These are phyloP conservation scores for Castanea sativa DNA, from an alignment of 306 rosid species.

Conservation along the genomic window DNA sequence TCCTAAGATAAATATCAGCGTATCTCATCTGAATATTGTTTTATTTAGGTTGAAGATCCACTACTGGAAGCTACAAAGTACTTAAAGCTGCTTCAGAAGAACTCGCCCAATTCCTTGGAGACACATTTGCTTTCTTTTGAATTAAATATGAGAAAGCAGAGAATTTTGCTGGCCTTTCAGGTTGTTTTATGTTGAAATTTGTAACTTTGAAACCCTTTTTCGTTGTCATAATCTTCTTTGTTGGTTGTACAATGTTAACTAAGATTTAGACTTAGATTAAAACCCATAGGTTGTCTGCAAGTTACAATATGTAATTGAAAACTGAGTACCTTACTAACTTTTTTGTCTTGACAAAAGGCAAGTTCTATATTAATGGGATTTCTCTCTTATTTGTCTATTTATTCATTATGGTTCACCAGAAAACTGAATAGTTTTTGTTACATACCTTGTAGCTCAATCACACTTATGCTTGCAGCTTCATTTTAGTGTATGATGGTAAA, in stretches of 20 bases:
- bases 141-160: slow-evolving; percentile 74
- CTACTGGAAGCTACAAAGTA: slow-evolving; percentile 85
- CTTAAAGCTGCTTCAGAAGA: slow-evolving; percentile 92
- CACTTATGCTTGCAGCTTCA: not conserved
- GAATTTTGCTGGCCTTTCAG: slow-evolving; percentile 88
- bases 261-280: not conserved
- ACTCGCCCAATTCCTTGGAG: slow-evolving; percentile 75
- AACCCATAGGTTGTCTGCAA: slow-evolving; percentile 1
- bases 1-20: slow-evolving; percentile 11
- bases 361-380: not conserved
- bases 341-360: not conserved
- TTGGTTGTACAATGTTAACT: slow-evolving; percentile 1
- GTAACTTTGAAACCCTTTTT: slow-evolving; percentile 2
- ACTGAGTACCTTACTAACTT: not conserved
- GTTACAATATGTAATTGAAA: not conserved
- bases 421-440: slow-evolving; percentile 10
- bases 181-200: slow-evolving; percentile 34
- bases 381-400: not conserved
- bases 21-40: slow-evolving; percentile 3
- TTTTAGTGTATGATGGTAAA: slow-evolving; percentile 1
- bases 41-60: slow-evolving; percentile 75
- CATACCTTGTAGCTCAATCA: slow-evolving; percentile 8
- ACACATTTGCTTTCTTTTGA: slow-evolving; percentile 94
- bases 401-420: not conserved
- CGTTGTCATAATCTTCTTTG: not conserved